Evolutionary conservation across 768 basidiomycete species (phyloP).

Genomic region (Lentinula sp.): DNA sequence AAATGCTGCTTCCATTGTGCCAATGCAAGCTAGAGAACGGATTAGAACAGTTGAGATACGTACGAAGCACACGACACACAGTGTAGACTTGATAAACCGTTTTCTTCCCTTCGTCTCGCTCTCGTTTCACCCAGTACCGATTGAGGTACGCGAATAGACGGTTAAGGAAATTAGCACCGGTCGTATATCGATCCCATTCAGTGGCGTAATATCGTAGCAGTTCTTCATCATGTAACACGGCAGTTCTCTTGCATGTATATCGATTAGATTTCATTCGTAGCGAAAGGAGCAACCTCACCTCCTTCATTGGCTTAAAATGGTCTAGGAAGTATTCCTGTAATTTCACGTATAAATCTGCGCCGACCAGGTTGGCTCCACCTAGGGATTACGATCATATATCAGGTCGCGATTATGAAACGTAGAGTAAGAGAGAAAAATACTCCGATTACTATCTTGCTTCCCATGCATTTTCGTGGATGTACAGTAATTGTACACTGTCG

Average conservation of each 20-base stretch:
- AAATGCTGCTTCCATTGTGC: conserved; percentile 95
- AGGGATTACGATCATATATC: neutral
- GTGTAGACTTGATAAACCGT: conserved; percentile 97
- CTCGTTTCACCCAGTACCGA: conserved; percentile 98
- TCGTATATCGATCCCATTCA: conserved; percentile 97
- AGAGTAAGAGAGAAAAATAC: conserved; percentile 42
- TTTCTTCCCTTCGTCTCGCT: conserved; percentile 94
- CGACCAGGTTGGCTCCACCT: conserved; percentile 95
- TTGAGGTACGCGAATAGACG: conserved; percentile 96
- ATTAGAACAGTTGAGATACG: neutral
- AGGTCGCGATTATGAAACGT: conserved; percentile 7
- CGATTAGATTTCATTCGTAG: conserved; percentile 7
- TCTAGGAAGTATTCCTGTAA: conserved; percentile 84
- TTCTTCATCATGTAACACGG: conserved; percentile 78
- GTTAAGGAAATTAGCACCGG: conserved; percentile 95
- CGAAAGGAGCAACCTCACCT: conserved; percentile 18
- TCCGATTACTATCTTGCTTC: conserved; percentile 49
- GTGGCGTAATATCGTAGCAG: conserved; percentile 84
- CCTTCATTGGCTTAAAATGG: conserved; percentile 69
- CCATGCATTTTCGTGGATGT: conserved; percentile 68
- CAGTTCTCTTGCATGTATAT: conserved; percentile 55
- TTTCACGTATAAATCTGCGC: conserved; percentile 94
- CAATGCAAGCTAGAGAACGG: conserved; percentile 67
- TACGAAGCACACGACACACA: conserved; percentile 36
- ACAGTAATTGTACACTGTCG: conserved; percentile 97